Evolutionary conservation across 2,329 filamentous ascomycete species (phyloP).

Genomic region (Aureobasidium vineae): DNA sequence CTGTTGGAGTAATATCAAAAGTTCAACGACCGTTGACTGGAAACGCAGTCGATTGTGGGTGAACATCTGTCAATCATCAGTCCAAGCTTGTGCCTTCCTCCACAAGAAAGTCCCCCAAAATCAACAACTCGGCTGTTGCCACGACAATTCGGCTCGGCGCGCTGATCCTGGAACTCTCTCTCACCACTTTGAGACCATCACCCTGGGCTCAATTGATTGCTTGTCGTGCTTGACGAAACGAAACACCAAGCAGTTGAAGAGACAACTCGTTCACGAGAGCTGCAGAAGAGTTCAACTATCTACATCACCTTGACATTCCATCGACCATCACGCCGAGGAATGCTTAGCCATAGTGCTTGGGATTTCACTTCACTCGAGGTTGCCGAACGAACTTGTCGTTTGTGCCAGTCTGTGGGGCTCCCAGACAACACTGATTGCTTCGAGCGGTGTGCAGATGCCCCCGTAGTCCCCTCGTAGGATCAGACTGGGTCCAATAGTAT

Average conservation of each 20-base stretch:
- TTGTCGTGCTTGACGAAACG: neutral
- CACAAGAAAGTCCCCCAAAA: conserved; percentile 19
- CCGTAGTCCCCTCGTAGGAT: neutral
- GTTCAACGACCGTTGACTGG: conserved; percentile 9
- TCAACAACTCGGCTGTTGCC: conserved; percentile 20
- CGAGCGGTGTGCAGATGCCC: neutral
- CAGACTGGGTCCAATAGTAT: neutral
- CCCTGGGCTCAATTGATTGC: neutral
- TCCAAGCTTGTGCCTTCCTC: conserved; percentile 12
- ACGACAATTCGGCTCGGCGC: conserved; percentile 9
- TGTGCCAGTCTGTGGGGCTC: neutral
- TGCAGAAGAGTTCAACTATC: neutral
- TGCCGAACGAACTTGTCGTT: neutral
- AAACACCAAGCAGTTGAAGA: neutral
- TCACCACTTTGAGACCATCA: neutral
- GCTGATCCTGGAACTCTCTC: neutral
- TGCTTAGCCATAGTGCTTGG: neutral
- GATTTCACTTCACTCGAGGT: neutral
- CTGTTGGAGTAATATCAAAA: conserved; percentile 24
- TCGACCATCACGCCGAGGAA: neutral
- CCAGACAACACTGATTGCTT: neutral
- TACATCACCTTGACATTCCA: neutral
- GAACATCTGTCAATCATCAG: conserved; percentile 17
- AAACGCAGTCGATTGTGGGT: conserved; percentile 21
- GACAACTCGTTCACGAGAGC: too few species aligned